phyloP scores from a whole-genome alignment of 2,329 filamentous ascomycete species.

The Herpotrichia juniperi region DNA sequence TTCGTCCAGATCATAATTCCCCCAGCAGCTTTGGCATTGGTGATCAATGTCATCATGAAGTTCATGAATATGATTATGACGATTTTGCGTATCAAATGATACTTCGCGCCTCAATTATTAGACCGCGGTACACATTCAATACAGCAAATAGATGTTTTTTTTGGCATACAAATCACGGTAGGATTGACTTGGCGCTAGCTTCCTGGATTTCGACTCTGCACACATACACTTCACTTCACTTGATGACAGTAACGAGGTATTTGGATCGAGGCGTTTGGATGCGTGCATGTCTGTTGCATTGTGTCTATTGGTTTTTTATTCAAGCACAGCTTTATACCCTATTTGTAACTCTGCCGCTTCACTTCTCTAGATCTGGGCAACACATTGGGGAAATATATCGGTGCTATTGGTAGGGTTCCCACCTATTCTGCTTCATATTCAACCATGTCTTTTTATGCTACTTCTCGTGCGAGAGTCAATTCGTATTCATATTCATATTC shows the following conservation, averaged over 20 bases:
- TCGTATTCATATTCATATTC: too few relatives aligned
- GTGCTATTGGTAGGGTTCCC: too few relatives aligned
- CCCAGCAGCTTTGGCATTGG: slow-evolving; percentile 39
- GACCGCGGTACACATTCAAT: background rate
- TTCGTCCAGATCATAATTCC: slow-evolving; percentile 53
- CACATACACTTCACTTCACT: background rate
- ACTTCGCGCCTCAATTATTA: background rate
- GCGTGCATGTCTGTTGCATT: background rate
- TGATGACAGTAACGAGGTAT: background rate
- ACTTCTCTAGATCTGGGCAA: background rate
- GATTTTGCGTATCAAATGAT: slow-evolving; percentile 4
- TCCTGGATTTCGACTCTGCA: background rate
- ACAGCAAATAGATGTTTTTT: background rate
- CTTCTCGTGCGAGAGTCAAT: too few relatives aligned
- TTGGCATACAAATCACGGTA: too few relatives aligned
- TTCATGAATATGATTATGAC: slow-evolving; percentile 29
- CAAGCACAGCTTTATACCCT: slow-evolving; percentile 7
- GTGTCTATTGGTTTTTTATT: background rate
- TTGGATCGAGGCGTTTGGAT: background rate
- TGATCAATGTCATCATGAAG: slow-evolving; percentile 39
- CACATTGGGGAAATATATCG: background rate
- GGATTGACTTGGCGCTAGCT: background rate
- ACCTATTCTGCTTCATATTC: too few relatives aligned
- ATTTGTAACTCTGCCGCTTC: background rate
- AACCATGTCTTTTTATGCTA: too few relatives aligned